Evolutionary conservation across 139 green algal genomes (phyloP).

Genomic region (Chlamydomonas eustigma): DNA sequence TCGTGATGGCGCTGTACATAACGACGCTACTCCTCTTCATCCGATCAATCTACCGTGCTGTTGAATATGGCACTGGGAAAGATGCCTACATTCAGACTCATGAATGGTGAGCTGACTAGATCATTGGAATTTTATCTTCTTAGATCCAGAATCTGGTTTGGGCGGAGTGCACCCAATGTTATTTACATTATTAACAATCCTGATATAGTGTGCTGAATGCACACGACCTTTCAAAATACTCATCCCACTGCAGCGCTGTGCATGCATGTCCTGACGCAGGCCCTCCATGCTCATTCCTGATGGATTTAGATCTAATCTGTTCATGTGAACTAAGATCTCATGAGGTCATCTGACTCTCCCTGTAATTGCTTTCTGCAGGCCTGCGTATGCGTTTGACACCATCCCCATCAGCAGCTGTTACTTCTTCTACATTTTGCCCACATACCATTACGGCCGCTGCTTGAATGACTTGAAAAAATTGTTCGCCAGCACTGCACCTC

Average conservation of each 20-base stretch:
- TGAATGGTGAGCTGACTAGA: not conserved
- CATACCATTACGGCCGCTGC: not conserved
- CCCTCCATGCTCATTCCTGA: not conserved
- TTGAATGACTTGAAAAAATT: not conserved
- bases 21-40: not conserved
- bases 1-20: not conserved
- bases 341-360: too few relatives aligned
- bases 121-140: not conserved
- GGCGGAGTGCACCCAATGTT: too few relatives aligned
- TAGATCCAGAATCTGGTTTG: too few relatives aligned
- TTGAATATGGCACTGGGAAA: not conserved
- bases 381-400: not conserved
- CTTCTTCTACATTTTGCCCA: not conserved
- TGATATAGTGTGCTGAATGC: too few relatives aligned
- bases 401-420: not conserved
- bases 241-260: too few relatives aligned
- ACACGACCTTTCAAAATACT: too few relatives aligned
- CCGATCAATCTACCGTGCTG: not conserved
- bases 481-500: too few relatives aligned
- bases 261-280: not conserved
- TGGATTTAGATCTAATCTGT: not conserved
- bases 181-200: too few relatives aligned
- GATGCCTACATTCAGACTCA: not conserved
- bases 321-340: not conserved
- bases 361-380: too few relatives aligned